phyloP scores from a whole-genome alignment of 2,329 filamentous ascomycete species.

The Cladobotryum mycophilum region DNA sequence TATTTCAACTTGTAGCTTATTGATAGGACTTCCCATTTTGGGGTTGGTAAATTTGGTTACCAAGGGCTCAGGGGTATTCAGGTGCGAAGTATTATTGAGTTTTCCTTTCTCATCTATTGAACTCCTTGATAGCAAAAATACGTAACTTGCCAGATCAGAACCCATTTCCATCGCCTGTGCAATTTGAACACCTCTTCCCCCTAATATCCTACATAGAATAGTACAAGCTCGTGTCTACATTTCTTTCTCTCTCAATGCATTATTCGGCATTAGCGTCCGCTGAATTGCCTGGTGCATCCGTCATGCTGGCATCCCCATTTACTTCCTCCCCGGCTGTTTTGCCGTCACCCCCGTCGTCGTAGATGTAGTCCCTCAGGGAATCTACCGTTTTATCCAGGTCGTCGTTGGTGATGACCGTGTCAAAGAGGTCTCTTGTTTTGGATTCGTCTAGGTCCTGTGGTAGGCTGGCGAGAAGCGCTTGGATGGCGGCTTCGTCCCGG shows the following conservation, averaged over 20 bases:
- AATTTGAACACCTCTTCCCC: too few species aligned
- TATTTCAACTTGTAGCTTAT: too few species aligned
- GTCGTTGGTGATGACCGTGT: conserved; percentile 22
- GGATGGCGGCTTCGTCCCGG: conserved; percentile 18
- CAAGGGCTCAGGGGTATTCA: too few species aligned
- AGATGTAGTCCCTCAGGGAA: conserved; percentile 24
- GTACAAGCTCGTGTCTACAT: too few species aligned
- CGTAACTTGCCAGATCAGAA: too few species aligned
- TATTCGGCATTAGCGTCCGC: background rate
- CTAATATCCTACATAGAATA: too few species aligned
- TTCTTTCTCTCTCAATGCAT: background rate
- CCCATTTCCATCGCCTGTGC: too few species aligned
- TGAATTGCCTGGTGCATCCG: conserved; percentile 11
- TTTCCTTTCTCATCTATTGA: too few species aligned
- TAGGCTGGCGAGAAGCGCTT: conserved; percentile 18
- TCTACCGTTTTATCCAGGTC: conserved; percentile 19
- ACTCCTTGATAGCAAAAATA: too few species aligned
- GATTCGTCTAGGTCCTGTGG: conserved; percentile 20
- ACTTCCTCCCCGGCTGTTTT: conserved; percentile 6
- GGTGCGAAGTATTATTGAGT: too few species aligned
- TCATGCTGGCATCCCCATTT: conserved; percentile 14
- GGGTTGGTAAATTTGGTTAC: too few species aligned
- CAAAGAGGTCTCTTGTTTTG: conserved; percentile 22
- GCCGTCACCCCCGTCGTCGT: conserved; percentile 10
- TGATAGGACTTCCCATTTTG: too few species aligned